phyloP scores from a whole-genome alignment of 2,329 filamentous ascomycete genomes.

The Akanthomyces muscarius region DNA sequence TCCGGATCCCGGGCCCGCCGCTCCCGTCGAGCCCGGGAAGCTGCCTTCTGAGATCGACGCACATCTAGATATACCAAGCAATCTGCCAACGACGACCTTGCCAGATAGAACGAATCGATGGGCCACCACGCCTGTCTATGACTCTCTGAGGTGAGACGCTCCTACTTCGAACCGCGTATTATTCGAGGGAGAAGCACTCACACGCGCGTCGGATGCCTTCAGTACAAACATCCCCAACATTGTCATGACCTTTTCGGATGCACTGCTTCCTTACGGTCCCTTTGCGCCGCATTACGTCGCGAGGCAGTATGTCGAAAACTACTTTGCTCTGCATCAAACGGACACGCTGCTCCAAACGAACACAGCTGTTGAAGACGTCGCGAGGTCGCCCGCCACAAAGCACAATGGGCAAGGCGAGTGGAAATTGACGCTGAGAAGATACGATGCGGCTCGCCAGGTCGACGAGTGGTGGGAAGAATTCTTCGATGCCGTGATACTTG shows the following conservation, averaged over 20 bases:
- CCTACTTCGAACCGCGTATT: background rate
- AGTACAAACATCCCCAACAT: conserved; percentile 55
- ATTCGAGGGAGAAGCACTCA: background rate
- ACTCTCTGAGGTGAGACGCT: conserved; percentile 43
- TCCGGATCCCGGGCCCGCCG: conserved; percentile 32
- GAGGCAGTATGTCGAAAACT: conserved; percentile 52
- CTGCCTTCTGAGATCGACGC: conserved; percentile 44
- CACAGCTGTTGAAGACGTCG: conserved; percentile 50
- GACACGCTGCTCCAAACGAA: conserved; percentile 45
- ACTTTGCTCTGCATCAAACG: conserved; percentile 47
- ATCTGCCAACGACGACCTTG: conserved; percentile 36
- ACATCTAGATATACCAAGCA: conserved; percentile 39
- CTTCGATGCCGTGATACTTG: conserved; percentile 43
- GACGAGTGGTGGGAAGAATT: conserved; percentile 53
- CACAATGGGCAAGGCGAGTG: conserved; percentile 30
- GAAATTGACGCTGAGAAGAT: conserved; percentile 45
- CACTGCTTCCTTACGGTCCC: conserved; percentile 50
- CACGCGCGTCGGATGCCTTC: background rate
- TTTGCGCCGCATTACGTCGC: conserved; percentile 54
- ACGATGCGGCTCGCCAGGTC: conserved; percentile 39
- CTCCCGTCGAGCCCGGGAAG: conserved; percentile 38
- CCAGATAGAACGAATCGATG: conserved; percentile 45
- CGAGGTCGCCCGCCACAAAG: conserved; percentile 25
- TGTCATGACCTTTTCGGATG: conserved; percentile 53
- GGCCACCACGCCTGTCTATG: conserved; percentile 47